A percentile compares a stretch with the other conserved stretches of the same genome.
These are phyloP conservation scores for Syzygium oleosum DNA, from an alignment of 345 rosid species.

Conservation along the genomic window DNA sequence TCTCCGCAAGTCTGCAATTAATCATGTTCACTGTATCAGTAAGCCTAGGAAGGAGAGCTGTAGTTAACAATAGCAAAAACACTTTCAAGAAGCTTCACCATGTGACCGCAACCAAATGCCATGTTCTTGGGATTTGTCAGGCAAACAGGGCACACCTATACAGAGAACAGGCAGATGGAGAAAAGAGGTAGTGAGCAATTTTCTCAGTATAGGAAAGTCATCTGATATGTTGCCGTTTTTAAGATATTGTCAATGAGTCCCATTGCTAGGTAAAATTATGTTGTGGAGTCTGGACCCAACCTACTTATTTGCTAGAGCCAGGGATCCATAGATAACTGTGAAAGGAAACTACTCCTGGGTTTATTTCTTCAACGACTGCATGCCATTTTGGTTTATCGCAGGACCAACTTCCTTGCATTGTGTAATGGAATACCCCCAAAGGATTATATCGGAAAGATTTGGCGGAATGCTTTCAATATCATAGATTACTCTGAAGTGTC, in stretches of 20 bases:
- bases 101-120: slow-evolving; percentile 97
- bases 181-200: neutral
- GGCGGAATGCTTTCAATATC: neutral
- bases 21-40: neutral
- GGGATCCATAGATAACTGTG: neutral
- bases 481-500: neutral
- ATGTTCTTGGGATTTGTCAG: slow-evolving; percentile 60
- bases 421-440: neutral
- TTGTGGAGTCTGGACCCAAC: neutral
- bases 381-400: neutral
- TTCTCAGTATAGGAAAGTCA: neutral
- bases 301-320: neutral
- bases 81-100: neutral
- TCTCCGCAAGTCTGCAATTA: neutral
- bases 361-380: neutral
- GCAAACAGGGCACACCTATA: slow-evolving; percentile 85
- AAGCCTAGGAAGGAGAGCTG: neutral
- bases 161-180: neutral
- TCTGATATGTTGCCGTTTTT: neutral
- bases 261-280: neutral
- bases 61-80: neutral
- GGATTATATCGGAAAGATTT: neutral
- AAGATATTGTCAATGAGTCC: neutral
- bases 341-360: neutral
- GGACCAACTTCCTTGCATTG: neutral